Conservation (phyloP, 192 early-diverging fungal genomes). For the Podila epigama region DNA sequence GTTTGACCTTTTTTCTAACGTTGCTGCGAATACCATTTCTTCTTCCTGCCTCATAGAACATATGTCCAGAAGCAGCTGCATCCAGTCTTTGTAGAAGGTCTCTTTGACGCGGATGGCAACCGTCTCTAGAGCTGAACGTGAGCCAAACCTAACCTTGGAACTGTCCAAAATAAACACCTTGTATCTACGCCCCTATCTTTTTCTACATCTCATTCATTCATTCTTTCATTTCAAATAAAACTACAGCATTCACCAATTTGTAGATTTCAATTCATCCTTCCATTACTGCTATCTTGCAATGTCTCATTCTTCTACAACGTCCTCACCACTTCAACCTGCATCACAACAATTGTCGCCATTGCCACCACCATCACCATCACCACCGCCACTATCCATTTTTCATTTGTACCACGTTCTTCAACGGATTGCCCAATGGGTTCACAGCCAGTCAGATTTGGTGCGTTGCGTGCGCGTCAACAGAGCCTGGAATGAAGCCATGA, state of each 20-base stretch:
- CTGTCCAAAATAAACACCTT: no score
- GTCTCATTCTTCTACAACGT: neutral
- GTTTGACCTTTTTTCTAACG: neutral
- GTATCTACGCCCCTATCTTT: no score
- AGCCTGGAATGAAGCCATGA: neutral
- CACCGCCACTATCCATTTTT: neutral
- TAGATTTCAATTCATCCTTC: no score
- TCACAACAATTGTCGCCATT: neutral
- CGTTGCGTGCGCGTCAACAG: neutral
- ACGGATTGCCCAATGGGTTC: neutral
- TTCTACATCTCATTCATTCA: no score
- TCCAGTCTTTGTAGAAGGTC: slow-evolving; percentile 32
- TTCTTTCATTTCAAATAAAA: no score
- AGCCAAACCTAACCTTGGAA: no score
- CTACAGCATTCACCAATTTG: no score
- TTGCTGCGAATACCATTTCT: neutral
- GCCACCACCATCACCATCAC: neutral
- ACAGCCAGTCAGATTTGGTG: neutral
- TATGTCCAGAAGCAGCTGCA: slow-evolving; percentile 45
- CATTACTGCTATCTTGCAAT: neutral
- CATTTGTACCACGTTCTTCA: neutral
- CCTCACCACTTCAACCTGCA: neutral
- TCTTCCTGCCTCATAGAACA: slow-evolving; percentile 7
- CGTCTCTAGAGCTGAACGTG: neutral
- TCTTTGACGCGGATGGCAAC: slow-evolving; percentile 9